Evolutionary conservation across 768 basidiomycete species (phyloP).

Genomic region (Rhodosporidiobolus sp.): DNA sequence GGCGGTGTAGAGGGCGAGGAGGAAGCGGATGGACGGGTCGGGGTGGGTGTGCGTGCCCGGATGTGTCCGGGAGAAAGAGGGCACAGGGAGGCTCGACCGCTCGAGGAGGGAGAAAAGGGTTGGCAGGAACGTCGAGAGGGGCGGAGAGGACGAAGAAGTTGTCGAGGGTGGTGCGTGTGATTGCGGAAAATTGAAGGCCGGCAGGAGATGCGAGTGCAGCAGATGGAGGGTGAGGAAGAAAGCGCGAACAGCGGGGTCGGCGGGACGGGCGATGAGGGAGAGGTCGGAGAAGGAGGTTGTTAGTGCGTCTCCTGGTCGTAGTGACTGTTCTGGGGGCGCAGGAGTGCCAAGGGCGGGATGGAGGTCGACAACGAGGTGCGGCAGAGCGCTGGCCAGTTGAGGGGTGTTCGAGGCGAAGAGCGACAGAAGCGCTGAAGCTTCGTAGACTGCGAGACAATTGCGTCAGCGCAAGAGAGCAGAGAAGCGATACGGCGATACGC

Average conservation of each 20-base stretch:
- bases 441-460: conserved; percentile 18
- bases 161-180: not conserved
- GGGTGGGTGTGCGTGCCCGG: conserved; percentile 5
- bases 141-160: not conserved
- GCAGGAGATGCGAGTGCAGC: conserved; percentile 22
- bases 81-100: not conserved
- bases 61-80: not conserved
- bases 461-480: not conserved
- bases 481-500: not conserved
- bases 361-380: conserved; percentile 27
- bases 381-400: conserved; percentile 29
- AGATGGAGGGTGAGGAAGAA: conserved; percentile 21
- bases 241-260: not conserved
- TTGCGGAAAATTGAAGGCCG: not conserved
- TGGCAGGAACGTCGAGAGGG: conserved; percentile 7
- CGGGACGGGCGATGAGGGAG: not conserved
- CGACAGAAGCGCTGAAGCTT: conserved; percentile 14
- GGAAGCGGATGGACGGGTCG: no score
- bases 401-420: conserved; percentile 27
- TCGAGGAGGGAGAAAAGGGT: not conserved
- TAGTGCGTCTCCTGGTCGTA: not conserved
- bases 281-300: not conserved
- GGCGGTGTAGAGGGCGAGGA: conserved; percentile 13
- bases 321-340: no score
- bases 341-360: conserved; percentile 4